These are phyloP conservation scores for Clonostachys byssicola DNA, from an alignment of 2,329 filamentous ascomycete genomes.

Conservation along the genomic window DNA sequence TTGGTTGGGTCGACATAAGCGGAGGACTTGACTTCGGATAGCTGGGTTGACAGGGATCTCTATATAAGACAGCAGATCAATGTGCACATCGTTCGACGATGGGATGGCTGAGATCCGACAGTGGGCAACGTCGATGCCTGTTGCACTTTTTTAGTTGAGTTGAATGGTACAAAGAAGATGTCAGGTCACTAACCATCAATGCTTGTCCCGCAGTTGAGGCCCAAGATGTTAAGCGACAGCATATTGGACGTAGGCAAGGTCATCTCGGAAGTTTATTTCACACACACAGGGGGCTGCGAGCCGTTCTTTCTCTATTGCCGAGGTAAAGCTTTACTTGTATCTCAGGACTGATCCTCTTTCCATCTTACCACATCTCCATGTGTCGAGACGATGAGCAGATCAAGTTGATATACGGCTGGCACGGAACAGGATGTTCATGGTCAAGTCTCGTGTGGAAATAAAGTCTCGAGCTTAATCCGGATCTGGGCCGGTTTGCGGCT, in stretches of 20 bases:
- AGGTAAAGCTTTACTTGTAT: too few species aligned
- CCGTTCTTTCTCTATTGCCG: too few species aligned
- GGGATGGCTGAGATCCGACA: conserved; percentile 51
- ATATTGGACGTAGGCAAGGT: neutral
- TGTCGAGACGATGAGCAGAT: too few species aligned
- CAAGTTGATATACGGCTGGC: too few species aligned
- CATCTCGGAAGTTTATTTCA: too few species aligned
- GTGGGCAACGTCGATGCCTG: conserved; percentile 52
- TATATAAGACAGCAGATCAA: conserved; percentile 52
- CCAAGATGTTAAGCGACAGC: conserved; percentile 39
- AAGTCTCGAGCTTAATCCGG: too few species aligned
- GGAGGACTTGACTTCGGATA: conserved; percentile 34
- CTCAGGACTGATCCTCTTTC: too few species aligned
- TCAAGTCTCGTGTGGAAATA: too few species aligned
- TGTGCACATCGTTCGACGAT: conserved; percentile 44
- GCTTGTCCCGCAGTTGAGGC: conserved; percentile 42
- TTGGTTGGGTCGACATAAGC: conserved; percentile 5
- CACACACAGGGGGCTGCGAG: too few species aligned
- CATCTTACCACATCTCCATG: too few species aligned
- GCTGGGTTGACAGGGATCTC: conserved; percentile 55
- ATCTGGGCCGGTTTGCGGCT: too few species aligned
- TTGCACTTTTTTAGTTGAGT: conserved; percentile 14
- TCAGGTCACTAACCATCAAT: conserved; percentile 26
- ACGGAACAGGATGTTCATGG: too few species aligned
- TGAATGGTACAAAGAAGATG: neutral